Percentiles rank a stretch among this genome's conserved stretches.
These are phyloP conservation scores for Fusarium veterinarium DNA, from an alignment of 2,329 filamentous ascomycete genomes.

Conservation along the genomic window DNA sequence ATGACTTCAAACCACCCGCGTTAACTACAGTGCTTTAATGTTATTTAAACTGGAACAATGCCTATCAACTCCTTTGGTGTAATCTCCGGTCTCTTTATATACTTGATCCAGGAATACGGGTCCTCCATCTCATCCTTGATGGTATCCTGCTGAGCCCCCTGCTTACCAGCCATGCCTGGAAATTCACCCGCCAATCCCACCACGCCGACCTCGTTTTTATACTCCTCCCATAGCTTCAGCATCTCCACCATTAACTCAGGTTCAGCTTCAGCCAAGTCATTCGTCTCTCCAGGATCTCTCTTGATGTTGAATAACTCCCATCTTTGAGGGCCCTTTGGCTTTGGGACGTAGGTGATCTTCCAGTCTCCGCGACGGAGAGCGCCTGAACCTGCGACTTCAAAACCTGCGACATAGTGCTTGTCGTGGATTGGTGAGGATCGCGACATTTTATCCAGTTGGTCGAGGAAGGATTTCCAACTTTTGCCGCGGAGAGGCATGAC, in stretches of 20 bases:
- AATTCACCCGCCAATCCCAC: slow-evolving; percentile 16
- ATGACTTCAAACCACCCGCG: too few relatives aligned
- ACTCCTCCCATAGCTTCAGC: slow-evolving; percentile 21
- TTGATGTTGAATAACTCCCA: slow-evolving; percentile 69
- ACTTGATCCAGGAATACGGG: slow-evolving; percentile 32
- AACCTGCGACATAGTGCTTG: slow-evolving; percentile 60
- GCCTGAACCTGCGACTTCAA: slow-evolving; percentile 65
- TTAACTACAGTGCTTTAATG: neutral
- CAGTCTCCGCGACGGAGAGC: slow-evolving; percentile 66
- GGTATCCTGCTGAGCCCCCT: neutral
- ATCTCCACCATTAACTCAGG: slow-evolving; percentile 53
- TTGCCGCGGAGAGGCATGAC: slow-evolving; percentile 14
- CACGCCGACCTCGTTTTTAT: slow-evolving; percentile 19
- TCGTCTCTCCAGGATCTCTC: slow-evolving; percentile 63
- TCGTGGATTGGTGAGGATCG: slow-evolving; percentile 23
- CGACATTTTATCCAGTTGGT: neutral
- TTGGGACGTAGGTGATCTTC: slow-evolving; percentile 68
- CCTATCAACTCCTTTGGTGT: slow-evolving; percentile 1
- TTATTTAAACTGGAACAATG: neutral
- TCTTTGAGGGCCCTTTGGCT: slow-evolving; percentile 57
- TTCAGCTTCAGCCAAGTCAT: slow-evolving; percentile 55
- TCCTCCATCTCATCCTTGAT: slow-evolving; percentile 13
- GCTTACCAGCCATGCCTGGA: neutral
- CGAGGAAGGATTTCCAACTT: slow-evolving; percentile 17
- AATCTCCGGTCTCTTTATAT: slow-evolving; percentile 15